These are phyloP conservation scores for Gelatoporia subvermispora DNA, from an alignment of 768 basidiomycete species.

Conservation along the genomic window DNA sequence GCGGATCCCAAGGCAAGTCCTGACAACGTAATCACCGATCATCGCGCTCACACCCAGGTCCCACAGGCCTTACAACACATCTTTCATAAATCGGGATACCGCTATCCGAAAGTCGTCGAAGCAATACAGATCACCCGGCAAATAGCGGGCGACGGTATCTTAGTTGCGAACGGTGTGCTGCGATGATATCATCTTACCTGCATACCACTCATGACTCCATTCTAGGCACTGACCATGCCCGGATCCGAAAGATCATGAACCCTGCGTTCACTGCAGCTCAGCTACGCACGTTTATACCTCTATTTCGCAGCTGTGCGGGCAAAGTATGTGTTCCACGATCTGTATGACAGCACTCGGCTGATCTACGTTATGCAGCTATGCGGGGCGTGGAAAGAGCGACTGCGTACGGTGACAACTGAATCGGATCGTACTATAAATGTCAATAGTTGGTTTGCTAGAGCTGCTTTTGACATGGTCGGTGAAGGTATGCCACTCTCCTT, in stretches of 20 bases:
- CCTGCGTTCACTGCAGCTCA: constrained; percentile 2
- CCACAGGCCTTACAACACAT: constrained; percentile 24
- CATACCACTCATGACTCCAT: not conserved
- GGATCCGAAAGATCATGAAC: constrained; percentile 7
- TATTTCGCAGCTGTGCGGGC: not conserved
- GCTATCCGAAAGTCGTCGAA: constrained; percentile 22
- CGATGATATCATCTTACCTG: not conserved
- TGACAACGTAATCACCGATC: not conserved
- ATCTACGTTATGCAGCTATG: not conserved
- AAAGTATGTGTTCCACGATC: not conserved
- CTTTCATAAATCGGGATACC: constrained; percentile 23
- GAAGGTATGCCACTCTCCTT: not conserved
- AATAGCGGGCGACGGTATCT: constrained; percentile 13
- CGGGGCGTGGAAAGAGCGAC: not conserved
- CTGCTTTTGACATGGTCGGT: constrained; percentile 2
- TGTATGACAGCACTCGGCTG: not conserved
- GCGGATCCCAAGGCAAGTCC: constrained; percentile 9
- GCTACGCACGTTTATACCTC: not conserved
- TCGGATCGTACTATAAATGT: not conserved
- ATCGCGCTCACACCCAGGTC: constrained; percentile 1
- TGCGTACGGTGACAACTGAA: not conserved
- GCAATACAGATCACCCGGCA: constrained; percentile 11
- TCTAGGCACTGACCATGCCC: too few relatives aligned
- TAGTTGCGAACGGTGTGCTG: constrained; percentile 15
- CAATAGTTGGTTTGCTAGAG: constrained; percentile 2